Base-by-base conservation (phyloP, 2,329 filamentous ascomycete species). In the Neoascochyta sp. region DNA sequence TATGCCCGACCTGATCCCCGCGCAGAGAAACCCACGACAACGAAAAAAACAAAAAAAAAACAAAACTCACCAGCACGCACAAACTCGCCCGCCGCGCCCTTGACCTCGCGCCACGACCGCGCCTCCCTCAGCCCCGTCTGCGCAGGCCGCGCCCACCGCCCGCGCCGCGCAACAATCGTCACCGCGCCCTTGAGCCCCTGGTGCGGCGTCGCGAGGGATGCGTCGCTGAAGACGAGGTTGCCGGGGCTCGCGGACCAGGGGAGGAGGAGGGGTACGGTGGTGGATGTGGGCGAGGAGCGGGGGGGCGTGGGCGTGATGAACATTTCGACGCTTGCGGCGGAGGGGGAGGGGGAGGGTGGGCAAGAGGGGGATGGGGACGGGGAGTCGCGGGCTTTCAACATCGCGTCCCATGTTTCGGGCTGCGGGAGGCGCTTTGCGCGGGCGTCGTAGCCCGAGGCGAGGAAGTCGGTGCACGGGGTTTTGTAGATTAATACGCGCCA, bases 401-500 rank as follows among this genome's bases (percentile, higher is more conserved):
- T 14, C 5, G 41, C 28, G 29, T 57, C 40, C 59, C 57, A 63
- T 16, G 29, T 47, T 24, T 51, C 46, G 2, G 57, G 57, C 24
- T 62, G 57, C 14, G 49, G 43, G 4, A 41, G 29, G 7, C 59
- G 50, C 26, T 48, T 54, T 14, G 35, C 32, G 4, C 50, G 44
- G 22, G 54, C 50, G 16, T 60, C 57, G 31, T 60, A 58, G 16
- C 55, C 53, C 3, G 50, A 56, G 7, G 57, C 42, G 20, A 60
- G 45, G 27, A 63, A 63, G 22, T 60, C 59, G 3, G 57, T 59
- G 18, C 51, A 56, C 4, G 54, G 53, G 3, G 53, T 59, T 11
- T 52, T 49, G 34, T 59, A 62, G 0, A 48, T 40, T 9, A 62
- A 42, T 14, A 53, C 51, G 30, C 45, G 57, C 59, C 59, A 63